These are phyloP conservation scores for Syncephalastrum sp. DNA, from an alignment of 371 early-diverging fungal genomes.

Conservation along the genomic window DNA sequence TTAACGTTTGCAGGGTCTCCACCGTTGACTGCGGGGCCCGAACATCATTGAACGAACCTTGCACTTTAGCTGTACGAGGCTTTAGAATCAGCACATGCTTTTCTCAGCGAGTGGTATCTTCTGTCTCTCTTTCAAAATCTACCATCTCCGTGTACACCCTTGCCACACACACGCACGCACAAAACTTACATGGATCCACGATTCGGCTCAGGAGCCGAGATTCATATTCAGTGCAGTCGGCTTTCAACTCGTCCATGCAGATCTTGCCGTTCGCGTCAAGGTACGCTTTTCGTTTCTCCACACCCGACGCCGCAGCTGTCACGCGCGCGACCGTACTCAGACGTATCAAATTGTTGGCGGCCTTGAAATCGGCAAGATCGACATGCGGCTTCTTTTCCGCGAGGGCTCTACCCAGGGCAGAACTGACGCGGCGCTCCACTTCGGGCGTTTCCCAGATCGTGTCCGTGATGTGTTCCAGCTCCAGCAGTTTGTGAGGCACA, in stretches of 20 bases:
- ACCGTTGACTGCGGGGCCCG: conserved; percentile 65
- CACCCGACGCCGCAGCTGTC: conserved; percentile 4
- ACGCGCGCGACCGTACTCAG: conserved; percentile 6
- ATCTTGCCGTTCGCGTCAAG: conserved; percentile 14
- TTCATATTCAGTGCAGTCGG: conserved; percentile 54
- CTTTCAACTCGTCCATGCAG: conserved; percentile 24
- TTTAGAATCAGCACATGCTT: not conserved
- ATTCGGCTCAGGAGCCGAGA: conserved; percentile 56
- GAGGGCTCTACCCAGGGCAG: conserved; percentile 37
- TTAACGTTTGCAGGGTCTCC: conserved; percentile 82
- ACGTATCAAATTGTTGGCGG: conserved; percentile 24
- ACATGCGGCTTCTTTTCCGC: conserved; percentile 14
- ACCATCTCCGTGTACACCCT: too few relatives aligned
- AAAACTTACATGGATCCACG: conserved; percentile 60
- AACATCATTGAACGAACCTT: conserved; percentile 64
- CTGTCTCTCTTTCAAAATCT: not conserved
- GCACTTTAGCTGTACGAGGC: conserved; percentile 45
- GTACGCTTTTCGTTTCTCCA: conserved; percentile 8
- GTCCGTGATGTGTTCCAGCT: conserved; percentile 27
- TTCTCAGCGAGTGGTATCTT: conserved; percentile 1
- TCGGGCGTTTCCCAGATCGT: conserved; percentile 34
- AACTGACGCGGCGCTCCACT: conserved; percentile 34
- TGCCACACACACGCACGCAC: not conserved
- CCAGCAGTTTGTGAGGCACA: conserved; percentile 8
- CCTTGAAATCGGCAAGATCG: conserved; percentile 24